Conservation (phyloP, 352 stramenopile species). For the Phytophthora tubulina region DNA sequence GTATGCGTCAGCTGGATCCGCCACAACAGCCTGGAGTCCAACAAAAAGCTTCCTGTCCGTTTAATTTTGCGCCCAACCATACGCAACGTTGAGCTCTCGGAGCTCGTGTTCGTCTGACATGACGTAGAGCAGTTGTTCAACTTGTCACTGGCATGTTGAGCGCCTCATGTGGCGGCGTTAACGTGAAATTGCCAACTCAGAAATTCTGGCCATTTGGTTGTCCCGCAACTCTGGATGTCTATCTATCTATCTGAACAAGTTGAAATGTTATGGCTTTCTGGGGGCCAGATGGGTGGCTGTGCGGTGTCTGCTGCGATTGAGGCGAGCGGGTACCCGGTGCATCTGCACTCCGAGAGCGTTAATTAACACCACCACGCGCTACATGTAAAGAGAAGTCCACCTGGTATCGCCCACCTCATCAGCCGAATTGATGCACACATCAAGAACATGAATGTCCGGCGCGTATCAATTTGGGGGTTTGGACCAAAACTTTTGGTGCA, state of each 20-base stretch:
- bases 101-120: slow-evolving; percentile 1
- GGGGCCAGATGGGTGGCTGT: neutral
- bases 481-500: too few species aligned
- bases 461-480: too few species aligned
- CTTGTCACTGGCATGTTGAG: slow-evolving; percentile 13
- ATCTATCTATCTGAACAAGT: neutral
- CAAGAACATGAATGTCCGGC: too few species aligned
- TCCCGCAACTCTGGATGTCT: slow-evolving; percentile 7
- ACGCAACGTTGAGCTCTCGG: slow-evolving; percentile 2
- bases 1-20: slow-evolving; percentile 25
- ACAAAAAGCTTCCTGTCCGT: slow-evolving; percentile 25
- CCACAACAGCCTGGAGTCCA: slow-evolving; percentile 14
- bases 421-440: neutral
- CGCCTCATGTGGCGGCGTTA: slow-evolving; percentile 4
- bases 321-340: neutral
- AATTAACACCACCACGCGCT: slow-evolving; percentile 7
- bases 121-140: slow-evolving; percentile 6
- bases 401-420: neutral
- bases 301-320: neutral
- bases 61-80: slow-evolving; percentile 7
- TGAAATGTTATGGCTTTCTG: slow-evolving; percentile 1
- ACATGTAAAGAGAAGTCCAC: neutral
- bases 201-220: slow-evolving; percentile 5
- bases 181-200: slow-evolving; percentile 21
- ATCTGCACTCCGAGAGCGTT: slow-evolving; percentile 30